A percentile compares a stretch with the other conserved stretches of the same genome.
Conservation (phyloP, 169 alveolate genomes). For the Amoebophrya sp. region DNA sequence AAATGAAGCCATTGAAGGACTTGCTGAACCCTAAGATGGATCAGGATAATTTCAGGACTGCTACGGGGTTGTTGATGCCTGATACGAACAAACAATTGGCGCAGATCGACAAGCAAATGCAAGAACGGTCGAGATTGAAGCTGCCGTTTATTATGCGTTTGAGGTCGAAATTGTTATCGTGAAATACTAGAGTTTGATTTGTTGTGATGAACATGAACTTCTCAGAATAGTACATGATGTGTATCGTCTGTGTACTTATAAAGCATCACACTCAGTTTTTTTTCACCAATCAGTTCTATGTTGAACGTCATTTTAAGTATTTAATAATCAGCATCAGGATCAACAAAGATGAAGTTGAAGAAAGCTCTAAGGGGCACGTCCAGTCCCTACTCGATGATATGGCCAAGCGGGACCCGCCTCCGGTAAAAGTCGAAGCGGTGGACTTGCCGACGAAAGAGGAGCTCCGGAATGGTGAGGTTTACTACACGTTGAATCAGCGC, state of each 20-base stretch:
- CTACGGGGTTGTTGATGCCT: not conserved
- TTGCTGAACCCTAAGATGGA: not conserved
- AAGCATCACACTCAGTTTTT: too few relatives aligned
- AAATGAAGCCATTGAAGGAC: not conserved
- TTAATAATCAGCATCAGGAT: too few relatives aligned
- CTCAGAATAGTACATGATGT: too few relatives aligned
- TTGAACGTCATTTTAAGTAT: too few relatives aligned
- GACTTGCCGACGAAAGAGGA: not conserved
- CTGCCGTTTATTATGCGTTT: not conserved
- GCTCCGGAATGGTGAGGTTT: not conserved
- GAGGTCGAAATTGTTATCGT: too few relatives aligned
- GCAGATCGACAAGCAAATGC: not conserved
- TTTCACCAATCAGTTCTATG: too few relatives aligned
- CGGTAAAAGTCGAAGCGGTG: not conserved
- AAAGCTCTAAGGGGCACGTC: too few relatives aligned
- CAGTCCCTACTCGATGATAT: not conserved
- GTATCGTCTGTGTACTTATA: too few relatives aligned
- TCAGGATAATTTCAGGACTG: not conserved
- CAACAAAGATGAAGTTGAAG: too few relatives aligned
- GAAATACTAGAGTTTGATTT: too few relatives aligned
- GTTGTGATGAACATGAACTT: too few relatives aligned
- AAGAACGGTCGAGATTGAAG: not conserved
- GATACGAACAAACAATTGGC: not conserved
- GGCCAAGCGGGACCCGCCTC: slow-evolving; percentile 17
- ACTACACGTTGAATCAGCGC: not conserved